phyloP scores from a whole-genome alignment of 306 rosid species.

The Prunus fruticosa region DNA sequence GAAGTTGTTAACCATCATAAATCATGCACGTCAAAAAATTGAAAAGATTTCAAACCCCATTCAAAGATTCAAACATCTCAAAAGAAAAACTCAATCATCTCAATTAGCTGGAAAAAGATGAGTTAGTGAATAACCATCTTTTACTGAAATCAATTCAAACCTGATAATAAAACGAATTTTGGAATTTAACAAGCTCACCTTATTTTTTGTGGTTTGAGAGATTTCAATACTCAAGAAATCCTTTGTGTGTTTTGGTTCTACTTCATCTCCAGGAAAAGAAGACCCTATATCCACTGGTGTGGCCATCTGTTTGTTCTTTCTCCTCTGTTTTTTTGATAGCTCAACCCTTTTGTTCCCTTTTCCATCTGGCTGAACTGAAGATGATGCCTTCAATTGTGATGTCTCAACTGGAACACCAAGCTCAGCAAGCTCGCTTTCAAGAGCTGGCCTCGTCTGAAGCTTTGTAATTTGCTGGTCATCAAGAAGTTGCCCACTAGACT shows the following conservation, averaged over 20 bases:
- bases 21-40: not conserved
- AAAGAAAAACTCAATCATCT: not conserved
- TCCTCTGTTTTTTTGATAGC: conserved; percentile 59
- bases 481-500: conserved; percentile 63
- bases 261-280: conserved; percentile 38
- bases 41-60: not conserved
- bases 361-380: conserved; percentile 49
- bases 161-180: not conserved
- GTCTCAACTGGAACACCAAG: conserved; percentile 65
- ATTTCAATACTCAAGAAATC: conserved; percentile 39
- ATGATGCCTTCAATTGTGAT: conserved; percentile 35
- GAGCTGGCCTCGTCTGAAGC: conserved; percentile 59
- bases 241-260: conserved; percentile 33
- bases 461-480: conserved; percentile 91
- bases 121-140: not conserved
- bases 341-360: conserved; percentile 60
- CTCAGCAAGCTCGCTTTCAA: conserved; percentile 71
- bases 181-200: conserved; percentile 45
- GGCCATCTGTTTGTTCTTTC: conserved; percentile 47
- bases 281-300: conserved; percentile 40
- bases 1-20: not conserved
- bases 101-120: not conserved
- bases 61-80: not conserved
- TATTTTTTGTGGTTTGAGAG: conserved; percentile 31
- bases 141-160: not conserved